Evolutionary conservation across 805 yeast species (phyloP).

Genomic region (Ogataea nakhonphanomensis): DNA sequence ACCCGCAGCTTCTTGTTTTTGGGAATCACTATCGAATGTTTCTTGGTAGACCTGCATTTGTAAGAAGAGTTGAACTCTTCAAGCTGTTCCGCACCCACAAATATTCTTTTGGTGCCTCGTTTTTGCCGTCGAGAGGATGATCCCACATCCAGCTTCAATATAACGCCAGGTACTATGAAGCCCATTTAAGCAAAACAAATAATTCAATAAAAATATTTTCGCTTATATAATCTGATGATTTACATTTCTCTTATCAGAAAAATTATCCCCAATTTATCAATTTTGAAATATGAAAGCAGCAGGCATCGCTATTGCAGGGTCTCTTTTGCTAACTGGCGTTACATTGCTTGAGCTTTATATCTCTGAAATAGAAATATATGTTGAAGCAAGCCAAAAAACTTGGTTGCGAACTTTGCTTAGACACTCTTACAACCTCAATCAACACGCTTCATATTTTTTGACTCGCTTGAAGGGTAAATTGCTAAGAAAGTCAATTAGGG

Average conservation of each 20-base stretch:
- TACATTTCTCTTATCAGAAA: slow-evolving; percentile 1
- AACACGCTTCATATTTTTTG: slow-evolving; percentile 2
- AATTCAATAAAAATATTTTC: neutral
- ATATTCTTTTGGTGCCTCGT: slow-evolving; percentile 5
- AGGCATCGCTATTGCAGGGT: neutral
- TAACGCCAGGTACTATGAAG: slow-evolving; percentile 12
- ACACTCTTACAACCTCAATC: slow-evolving; percentile 12
- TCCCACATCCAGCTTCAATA: slow-evolving; percentile 6
- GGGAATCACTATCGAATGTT: neutral
- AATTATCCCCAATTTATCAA: neutral
- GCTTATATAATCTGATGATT: neutral
- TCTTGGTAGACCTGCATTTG: slow-evolving; percentile 1
- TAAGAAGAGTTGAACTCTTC: slow-evolving; percentile 8
- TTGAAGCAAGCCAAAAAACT: slow-evolving; percentile 13
- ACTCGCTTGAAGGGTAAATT: neutral
- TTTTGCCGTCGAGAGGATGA: slow-evolving; percentile 6
- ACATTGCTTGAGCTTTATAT: slow-evolving; percentile 6
- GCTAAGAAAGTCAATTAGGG: slow-evolving; percentile 6
- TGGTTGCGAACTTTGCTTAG: slow-evolving; percentile 7
- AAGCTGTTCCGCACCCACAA: slow-evolving; percentile 3
- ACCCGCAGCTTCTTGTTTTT: neutral
- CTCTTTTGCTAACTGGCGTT: neutral
- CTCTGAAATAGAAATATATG: slow-evolving; percentile 5
- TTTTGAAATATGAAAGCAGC: neutral
- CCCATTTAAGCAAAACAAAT: slow-evolving; percentile 8